Evolutionary conservation across 176 grass and related monocot species (phyloP).

Genomic region (Oryza coarctata): DNA sequence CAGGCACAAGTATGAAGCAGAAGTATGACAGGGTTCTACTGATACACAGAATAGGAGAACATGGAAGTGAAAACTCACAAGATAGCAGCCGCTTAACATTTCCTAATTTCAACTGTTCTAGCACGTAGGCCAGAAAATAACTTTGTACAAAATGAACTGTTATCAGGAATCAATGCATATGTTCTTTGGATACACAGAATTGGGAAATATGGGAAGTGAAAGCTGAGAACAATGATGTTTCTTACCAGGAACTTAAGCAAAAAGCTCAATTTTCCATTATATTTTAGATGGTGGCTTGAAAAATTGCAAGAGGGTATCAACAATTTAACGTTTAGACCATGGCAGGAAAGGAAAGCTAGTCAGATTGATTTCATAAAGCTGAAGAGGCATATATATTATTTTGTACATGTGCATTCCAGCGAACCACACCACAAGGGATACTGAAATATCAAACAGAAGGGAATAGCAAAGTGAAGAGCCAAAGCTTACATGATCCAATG

Average conservation of each 20-base stretch:
- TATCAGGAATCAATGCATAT: background rate
- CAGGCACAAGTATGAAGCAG: background rate
- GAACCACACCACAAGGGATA: background rate
- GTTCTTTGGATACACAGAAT: background rate
- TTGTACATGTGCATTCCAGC: background rate
- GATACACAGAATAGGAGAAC: background rate
- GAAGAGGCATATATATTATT: background rate
- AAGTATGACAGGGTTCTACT: background rate
- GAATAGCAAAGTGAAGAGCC: background rate
- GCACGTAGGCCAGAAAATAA: background rate
- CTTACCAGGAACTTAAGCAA: background rate
- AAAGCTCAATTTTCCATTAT: background rate
- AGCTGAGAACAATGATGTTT: background rate
- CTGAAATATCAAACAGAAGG: background rate
- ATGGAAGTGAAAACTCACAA: background rate
- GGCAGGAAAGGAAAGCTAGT: background rate
- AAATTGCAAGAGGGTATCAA: background rate
- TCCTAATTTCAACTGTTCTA: background rate
- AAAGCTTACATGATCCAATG: conserved; percentile 56
- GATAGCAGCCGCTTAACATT: background rate
- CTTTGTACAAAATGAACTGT: background rate
- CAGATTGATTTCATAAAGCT: background rate
- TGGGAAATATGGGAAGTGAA: background rate
- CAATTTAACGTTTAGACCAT: background rate
- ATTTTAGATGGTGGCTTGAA: background rate